Evolutionary conservation across 192 early-diverging fungal species (phyloP), one percentile per base, ranked within the genome.

Genomic region (Allomyces arbusculus): DNA sequence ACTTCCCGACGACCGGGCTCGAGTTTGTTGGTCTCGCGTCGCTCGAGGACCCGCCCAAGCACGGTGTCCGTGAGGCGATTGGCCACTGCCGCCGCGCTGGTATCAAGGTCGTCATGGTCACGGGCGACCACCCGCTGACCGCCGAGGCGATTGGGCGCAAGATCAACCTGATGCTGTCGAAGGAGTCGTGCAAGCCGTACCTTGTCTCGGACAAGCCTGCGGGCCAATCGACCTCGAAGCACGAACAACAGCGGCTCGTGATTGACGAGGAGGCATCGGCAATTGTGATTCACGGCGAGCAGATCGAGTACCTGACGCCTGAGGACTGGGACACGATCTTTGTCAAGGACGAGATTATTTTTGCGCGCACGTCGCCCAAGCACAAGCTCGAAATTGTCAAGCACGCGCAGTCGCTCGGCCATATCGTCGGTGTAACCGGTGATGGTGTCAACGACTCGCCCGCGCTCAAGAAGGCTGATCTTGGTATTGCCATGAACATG

Each of bases 21-120:
- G 76, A 78, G 4, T 98, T 96, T 78, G 76, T 91, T 23, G 94
- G 94, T 0, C 73, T 98, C 24, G 88, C 94, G 71, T 94, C 92
- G 7, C 74, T 98, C 63, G 91, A 92, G 65, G 95, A 98, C 72
- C 95, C 95, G 20, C 90, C 92, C 0, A 84, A 87, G 65, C 73
- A 74, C 14, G 91, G 91, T 24, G 91, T 94, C 23, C 75, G 84
- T 45, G 90, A 90, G 67, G 82, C 83, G 69, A 83, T 98, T 23
- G 76, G 71, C 1, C 84, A 79, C 61, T 94, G 95, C 74, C 88
- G 92, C 69, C 63, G 77, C n/a, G 95, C 95, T 7, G 95, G 94
- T 10, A 91, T 98, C 73, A 84, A 84, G 61, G 95, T 98, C 5
- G 82, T 93, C 24, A 98, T 98, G 95, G 92, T 98, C 64, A 98